Percentiles rank a stretch among this genome's conserved stretches.
phyloP scores from a whole-genome alignment of 2,329 filamentous ascomycete species.

The Albophoma yamanashiensis region DNA sequence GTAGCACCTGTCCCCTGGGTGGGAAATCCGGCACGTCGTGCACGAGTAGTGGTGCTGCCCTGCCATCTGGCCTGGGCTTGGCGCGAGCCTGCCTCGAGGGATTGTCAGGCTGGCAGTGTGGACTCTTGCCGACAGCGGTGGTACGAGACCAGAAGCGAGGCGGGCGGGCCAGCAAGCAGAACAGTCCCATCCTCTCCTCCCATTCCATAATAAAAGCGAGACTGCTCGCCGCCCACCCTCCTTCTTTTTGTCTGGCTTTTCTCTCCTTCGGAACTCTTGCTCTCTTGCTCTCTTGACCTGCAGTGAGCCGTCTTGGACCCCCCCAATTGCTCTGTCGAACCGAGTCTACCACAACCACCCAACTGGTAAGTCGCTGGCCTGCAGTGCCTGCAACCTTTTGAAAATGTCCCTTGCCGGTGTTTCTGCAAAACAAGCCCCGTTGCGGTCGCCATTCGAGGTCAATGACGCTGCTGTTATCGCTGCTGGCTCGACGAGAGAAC shows the following conservation, averaged over 20 bases:
- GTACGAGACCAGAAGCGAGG: background rate
- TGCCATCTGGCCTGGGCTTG: background rate
- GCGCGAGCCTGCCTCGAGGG: background rate
- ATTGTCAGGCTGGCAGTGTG: background rate
- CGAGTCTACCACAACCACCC: conserved; percentile 7
- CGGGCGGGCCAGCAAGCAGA: background rate
- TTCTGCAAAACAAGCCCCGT: background rate
- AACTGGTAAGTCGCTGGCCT: conserved; percentile 18
- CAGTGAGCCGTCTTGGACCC: conserved; percentile 15
- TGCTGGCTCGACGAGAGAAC: background rate
- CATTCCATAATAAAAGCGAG: conserved; percentile 7
- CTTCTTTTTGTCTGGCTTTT: conserved; percentile 9
- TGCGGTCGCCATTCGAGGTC: background rate
- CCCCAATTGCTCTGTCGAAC: conserved; percentile 10
- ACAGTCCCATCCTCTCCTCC: background rate
- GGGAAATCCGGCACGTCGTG: background rate
- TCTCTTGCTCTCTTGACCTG: conserved; percentile 13
- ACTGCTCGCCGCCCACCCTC: conserved; percentile 7
- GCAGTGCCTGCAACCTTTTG: background rate
- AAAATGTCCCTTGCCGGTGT: background rate
- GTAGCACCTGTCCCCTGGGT: background rate
- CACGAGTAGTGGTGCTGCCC: background rate
- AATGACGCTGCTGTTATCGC: background rate
- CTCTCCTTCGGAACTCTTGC: conserved; percentile 12
- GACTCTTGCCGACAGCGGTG: background rate